Evolutionary conservation across 2,329 filamentous ascomycete species (phyloP).

Genomic region (Chaetomium sp.): DNA sequence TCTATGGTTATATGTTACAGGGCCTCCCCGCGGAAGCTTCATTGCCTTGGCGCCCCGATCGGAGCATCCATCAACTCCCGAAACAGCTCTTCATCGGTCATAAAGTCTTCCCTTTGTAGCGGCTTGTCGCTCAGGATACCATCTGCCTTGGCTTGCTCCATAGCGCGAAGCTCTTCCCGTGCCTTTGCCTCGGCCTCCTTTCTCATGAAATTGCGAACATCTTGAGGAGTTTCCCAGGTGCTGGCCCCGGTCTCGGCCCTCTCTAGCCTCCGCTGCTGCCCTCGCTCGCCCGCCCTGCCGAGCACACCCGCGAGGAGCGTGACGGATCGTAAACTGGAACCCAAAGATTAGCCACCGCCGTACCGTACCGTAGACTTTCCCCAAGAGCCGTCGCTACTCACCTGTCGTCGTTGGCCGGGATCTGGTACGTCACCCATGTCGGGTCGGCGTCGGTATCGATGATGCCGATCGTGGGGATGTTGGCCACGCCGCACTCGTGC

Average conservation of each 20-base stretch:
- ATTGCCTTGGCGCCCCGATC: neutral
- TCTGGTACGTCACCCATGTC: constrained; percentile 92
- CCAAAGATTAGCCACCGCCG: neutral
- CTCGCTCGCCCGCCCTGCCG: constrained; percentile 78
- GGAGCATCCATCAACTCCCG: constrained; percentile 12
- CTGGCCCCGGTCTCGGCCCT: constrained; percentile 63
- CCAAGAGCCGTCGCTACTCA: constrained; percentile 42
- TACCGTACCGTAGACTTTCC: too few relatives aligned
- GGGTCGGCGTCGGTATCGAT: constrained; percentile 93
- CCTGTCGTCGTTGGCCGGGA: constrained; percentile 96
- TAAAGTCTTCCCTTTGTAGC: constrained; percentile 20
- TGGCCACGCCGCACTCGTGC: constrained; percentile 85
- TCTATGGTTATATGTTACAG: constrained; percentile 20
- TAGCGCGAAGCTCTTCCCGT: neutral
- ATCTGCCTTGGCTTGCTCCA: neutral
- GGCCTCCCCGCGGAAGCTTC: neutral
- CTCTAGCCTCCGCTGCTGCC: constrained; percentile 66
- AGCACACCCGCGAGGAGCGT: constrained; percentile 83
- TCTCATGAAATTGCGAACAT: constrained; percentile 37
- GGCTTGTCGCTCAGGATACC: neutral
- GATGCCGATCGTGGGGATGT: constrained; percentile 90
- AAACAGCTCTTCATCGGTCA: constrained; percentile 28
- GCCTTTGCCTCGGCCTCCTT: constrained; percentile 5
- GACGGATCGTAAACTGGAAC: constrained; percentile 71
- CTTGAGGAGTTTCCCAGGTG: constrained; percentile 59